phyloP scores from a whole-genome alignment of 2,329 filamentous ascomycete species.

The Talaromyces sp. region DNA sequence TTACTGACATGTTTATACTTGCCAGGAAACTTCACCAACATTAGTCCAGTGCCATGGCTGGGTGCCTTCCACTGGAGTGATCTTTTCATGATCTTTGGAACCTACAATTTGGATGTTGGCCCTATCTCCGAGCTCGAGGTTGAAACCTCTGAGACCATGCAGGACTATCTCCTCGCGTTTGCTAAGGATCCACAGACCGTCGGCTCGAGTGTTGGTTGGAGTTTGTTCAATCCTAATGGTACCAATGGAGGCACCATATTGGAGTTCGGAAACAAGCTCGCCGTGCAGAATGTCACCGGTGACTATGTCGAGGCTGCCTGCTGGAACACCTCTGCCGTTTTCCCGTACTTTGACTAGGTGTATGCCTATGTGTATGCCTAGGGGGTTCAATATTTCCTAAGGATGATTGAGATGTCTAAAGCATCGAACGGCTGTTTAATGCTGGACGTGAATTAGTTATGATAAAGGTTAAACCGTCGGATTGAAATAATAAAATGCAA shows the following conservation, averaged over 20 bases:
- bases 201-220: slow-evolving; percentile 12
- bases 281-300: slow-evolving; percentile 3
- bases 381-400: too few species aligned
- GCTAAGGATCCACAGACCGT: slow-evolving; percentile 15
- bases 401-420: too few species aligned
- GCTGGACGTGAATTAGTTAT: too few species aligned
- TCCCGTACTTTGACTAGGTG: too few species aligned
- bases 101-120: slow-evolving; percentile 16
- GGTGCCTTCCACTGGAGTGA: slow-evolving; percentile 46
- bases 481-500: too few species aligned
- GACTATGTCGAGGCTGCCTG: slow-evolving; percentile 9
- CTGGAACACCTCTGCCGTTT: slow-evolving; percentile 6
- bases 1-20: too few species aligned
- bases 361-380: too few species aligned
- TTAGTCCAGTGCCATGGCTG: slow-evolving; percentile 43
- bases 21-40: slow-evolving; percentile 44
- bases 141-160: slow-evolving; percentile 23
- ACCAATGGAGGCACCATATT: slow-evolving; percentile 3
- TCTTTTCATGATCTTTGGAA: slow-evolving; percentile 26
- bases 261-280: slow-evolving; percentile 8
- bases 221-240: slow-evolving; percentile 25
- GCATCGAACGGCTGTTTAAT: too few species aligned
- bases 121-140: slow-evolving; percentile 18
- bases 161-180: slow-evolving; percentile 29
- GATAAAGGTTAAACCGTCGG: too few species aligned